Base-by-base conservation (phyloP, 2,329 filamentous ascomycete species). In the Lizonia empirigonia region DNA sequence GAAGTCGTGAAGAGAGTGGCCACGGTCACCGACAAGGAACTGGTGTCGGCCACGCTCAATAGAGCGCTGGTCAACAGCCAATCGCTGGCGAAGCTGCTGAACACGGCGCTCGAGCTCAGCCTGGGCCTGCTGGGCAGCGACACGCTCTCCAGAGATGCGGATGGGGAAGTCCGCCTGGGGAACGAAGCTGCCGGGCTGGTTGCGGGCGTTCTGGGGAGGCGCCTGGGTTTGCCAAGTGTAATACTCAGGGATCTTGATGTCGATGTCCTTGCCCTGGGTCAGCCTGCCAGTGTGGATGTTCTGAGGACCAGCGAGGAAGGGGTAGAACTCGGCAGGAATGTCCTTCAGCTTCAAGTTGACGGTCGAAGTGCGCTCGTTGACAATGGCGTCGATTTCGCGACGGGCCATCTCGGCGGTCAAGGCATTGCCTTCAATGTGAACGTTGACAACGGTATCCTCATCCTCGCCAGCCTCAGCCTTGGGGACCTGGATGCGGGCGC, bases 251-350 rank as follows among this genome's bases (percentile, higher is more conserved):
- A 99, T 87, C 49, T 89, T 85, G 57, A 99, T 82, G 69, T 89
- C 87, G 27, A 96, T 80, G 55, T 90, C 89, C 56, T 87, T 88
- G 55, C 83, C 83, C 53, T 85, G 77, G 73, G 93, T 88, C 44
- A 96, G 80, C 29, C 82, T 82, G 58, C 84, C 80, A 47, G 90
- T 76, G 41, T 85, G 78, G 37, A 82, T 78, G 69, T 91, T 90
- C 70, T 88, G 83, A 8, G 87, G 85, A 39, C 91, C 91, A 19
- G 91, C 88, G 72, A 99, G 87, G 79, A 99, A 99, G 44, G 93
- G 93, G 76, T 94, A 99, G 74, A 94, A 95, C 71, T 96, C 91
- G 20, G 91, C 84, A 7, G 94, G 92, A 53, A 99, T 88, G 39
- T 87, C 86, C 73, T 87, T 90, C 59, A 99, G 76, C 64, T 89